Evolutionary conservation across 2,329 filamentous ascomycete species (phyloP).

Genomic region (Botrytis medusae): DNA sequence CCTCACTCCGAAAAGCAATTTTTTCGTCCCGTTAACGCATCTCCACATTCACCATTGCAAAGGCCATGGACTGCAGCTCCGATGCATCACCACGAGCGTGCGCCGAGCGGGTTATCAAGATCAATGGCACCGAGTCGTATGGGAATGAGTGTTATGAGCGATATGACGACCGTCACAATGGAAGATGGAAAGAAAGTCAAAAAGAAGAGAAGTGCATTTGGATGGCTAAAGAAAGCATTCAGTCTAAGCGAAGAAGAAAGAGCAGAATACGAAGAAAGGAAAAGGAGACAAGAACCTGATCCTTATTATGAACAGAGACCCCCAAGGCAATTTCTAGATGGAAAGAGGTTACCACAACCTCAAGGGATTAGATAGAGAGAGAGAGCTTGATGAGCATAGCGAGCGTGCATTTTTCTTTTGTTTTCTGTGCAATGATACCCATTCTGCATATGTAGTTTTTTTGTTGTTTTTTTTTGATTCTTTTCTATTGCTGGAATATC

Average conservation of each 20-base stretch:
- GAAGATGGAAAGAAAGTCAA: slow-evolving; percentile 48
- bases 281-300: slow-evolving; percentile 32
- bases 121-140: slow-evolving; percentile 37
- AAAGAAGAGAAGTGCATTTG: slow-evolving; percentile 67
- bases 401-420: slow-evolving; percentile 11
- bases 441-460: slow-evolving; percentile 19
- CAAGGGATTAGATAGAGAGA: not conserved
- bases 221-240: slow-evolving; percentile 68
- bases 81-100: slow-evolving; percentile 29
- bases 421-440: slow-evolving; percentile 22
- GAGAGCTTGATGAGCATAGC: slow-evolving; percentile 11
- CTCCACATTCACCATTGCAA: slow-evolving; percentile 62
- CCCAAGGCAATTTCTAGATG: slow-evolving; percentile 32
- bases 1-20: slow-evolving; percentile 55
- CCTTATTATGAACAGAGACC: slow-evolving; percentile 26
- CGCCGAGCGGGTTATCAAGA: slow-evolving; percentile 28
- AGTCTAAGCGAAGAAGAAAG: slow-evolving; percentile 64
- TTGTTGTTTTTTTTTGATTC: not conserved
- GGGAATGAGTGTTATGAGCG: slow-evolving; percentile 55
- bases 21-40: slow-evolving; percentile 62
- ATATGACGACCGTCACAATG: slow-evolving; percentile 46
- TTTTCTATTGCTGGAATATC: not conserved
- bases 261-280: slow-evolving; percentile 57
- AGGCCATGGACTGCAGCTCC: slow-evolving; percentile 40
- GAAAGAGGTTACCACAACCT: slow-evolving; percentile 27